phyloP scores from a whole-genome alignment of 192 early-diverging fungal species.

The Coemansia sp. region DNA sequence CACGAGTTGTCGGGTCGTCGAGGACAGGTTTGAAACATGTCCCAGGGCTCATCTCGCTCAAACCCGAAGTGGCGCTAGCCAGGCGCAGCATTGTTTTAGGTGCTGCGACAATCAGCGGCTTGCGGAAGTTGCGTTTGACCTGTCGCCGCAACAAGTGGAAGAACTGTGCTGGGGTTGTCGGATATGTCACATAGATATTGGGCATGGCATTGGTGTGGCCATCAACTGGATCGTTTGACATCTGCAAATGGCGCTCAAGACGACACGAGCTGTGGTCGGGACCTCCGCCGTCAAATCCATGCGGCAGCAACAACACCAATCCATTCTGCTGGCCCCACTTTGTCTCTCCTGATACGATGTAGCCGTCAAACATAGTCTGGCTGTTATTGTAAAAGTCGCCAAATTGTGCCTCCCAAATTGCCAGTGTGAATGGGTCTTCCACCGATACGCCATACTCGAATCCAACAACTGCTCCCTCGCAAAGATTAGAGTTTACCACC shows the following conservation, averaged over 20 bases:
- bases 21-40: slow-evolving; percentile 86
- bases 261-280: slow-evolving; percentile 91
- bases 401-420: slow-evolving; percentile 98
- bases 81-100: slow-evolving; percentile 73
- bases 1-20: slow-evolving; percentile 58
- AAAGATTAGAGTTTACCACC: slow-evolving; percentile 89
- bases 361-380: slow-evolving; percentile 94
- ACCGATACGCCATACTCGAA: slow-evolving; percentile 94
- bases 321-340: slow-evolving; percentile 95
- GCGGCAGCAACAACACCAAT: slow-evolving; percentile 88
- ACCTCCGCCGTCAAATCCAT: slow-evolving; percentile 94
- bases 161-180: slow-evolving; percentile 91
- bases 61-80: slow-evolving; percentile 65
- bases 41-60: slow-evolving; percentile 84
- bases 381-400: slow-evolving; percentile 98
- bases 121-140: slow-evolving; percentile 85
- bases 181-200: slow-evolving; percentile 91
- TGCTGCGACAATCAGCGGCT: slow-evolving; percentile 84
- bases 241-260: slow-evolving; percentile 90
- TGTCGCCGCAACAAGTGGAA: slow-evolving; percentile 94
- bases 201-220: slow-evolving; percentile 60
- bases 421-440: slow-evolving; percentile 86
- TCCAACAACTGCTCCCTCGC: slow-evolving; percentile 91
- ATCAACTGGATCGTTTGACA: slow-evolving; percentile 76
- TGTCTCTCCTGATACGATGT: slow-evolving; percentile 79